A percentile compares a stretch with the other conserved stretches of the same genome.
These are phyloP conservation scores for Metschnikowia picachoensis DNA, from an alignment of 805 yeast genomes.

Conservation along the genomic window DNA sequence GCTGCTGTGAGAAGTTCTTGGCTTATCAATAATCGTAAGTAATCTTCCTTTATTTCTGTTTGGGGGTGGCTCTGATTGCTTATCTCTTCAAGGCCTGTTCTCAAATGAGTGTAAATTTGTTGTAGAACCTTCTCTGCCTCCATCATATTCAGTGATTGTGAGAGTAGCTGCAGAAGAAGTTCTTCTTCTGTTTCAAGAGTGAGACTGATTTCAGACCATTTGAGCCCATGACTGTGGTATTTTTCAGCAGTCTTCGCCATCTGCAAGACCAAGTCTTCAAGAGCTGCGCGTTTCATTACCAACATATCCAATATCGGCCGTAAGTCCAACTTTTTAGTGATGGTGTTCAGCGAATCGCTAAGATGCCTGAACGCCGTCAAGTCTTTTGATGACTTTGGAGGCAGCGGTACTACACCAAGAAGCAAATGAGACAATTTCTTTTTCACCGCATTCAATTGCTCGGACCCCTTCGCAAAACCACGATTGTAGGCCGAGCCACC, in stretches of 20 bases:
- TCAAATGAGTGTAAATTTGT: neutral
- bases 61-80: neutral
- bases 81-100: neutral
- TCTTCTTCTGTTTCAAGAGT: constrained; percentile 26
- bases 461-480: constrained; percentile 34
- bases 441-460: constrained; percentile 25
- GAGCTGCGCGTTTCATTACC: constrained; percentile 27
- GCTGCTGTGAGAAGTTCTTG: constrained; percentile 11
- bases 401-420: constrained; percentile 1
- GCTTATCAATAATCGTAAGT: constrained; percentile 1
- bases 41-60: neutral
- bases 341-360: constrained; percentile 35
- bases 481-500: constrained; percentile 29
- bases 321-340: constrained; percentile 29
- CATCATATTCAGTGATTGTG: neutral
- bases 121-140: constrained; percentile 3
- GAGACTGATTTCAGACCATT: constrained; percentile 27
- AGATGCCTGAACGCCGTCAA: constrained; percentile 8
- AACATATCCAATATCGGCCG: constrained; percentile 31
- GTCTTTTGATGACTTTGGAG: neutral
- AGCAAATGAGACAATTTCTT: constrained; percentile 8
- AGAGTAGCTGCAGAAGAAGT: constrained; percentile 16
- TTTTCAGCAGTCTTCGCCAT: constrained; percentile 26
- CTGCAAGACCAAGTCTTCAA: constrained; percentile 21
- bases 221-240: constrained; percentile 24